Conservation (phyloP, 2,329 filamentous ascomycete genomes). For the Pleurostoma richardsiae region DNA sequence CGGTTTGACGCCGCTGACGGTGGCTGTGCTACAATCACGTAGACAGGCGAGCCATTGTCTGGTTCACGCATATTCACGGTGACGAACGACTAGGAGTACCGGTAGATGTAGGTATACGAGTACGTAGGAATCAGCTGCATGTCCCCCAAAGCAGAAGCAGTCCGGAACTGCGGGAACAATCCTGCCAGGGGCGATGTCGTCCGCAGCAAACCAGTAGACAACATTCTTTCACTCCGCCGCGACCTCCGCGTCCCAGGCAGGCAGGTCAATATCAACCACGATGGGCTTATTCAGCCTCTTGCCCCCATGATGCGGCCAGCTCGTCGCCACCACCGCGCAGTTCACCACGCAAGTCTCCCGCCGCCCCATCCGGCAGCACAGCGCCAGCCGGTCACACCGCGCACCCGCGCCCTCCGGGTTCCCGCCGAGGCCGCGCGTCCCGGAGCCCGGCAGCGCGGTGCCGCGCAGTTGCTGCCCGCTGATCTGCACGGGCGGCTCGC, state of each 20-base stretch:
- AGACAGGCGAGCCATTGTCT: no score
- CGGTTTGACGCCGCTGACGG: no score
- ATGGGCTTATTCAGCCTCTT: slow-evolving; percentile 73
- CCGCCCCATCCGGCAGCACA: slow-evolving; percentile 37
- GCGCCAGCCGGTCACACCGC: slow-evolving; percentile 33
- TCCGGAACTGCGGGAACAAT: not conserved
- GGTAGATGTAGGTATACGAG: no score
- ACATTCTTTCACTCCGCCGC: slow-evolving; percentile 3
- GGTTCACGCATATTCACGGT: no score
- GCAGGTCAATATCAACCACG: slow-evolving; percentile 75
- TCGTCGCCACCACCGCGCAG: slow-evolving; percentile 67
- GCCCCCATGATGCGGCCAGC: slow-evolving; percentile 56
- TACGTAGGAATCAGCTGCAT: no score
- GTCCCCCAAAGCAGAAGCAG: not conserved
- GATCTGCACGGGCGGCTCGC: not conserved
- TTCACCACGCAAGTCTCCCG: slow-evolving; percentile 76
- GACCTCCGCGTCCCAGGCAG: slow-evolving; percentile 38
- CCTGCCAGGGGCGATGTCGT: slow-evolving; percentile 1
- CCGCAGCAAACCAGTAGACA: not conserved
- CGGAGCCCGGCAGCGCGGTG: slow-evolving; percentile 16
- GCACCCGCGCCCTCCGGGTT: slow-evolving; percentile 25
- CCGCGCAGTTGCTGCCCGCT: not conserved
- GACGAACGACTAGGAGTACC: no score
- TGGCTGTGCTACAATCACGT: no score
- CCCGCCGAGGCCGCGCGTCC: slow-evolving; percentile 33